Conservation (phyloP, 805 yeast species). For the Lachancea waltii region DNA sequence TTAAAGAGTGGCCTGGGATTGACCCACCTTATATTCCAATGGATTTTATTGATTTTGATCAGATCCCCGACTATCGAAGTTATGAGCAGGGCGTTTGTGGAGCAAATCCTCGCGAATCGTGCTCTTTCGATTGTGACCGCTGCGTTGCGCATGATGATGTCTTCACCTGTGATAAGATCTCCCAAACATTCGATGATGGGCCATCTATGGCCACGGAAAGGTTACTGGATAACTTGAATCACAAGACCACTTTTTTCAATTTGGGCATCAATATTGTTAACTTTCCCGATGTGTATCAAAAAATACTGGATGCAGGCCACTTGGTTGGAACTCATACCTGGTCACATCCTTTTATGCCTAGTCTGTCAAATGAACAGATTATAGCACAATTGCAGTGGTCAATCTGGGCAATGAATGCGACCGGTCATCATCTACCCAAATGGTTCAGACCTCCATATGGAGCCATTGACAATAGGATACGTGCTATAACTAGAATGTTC, state of each 20-base stretch:
- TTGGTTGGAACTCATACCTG: slow-evolving; percentile 85
- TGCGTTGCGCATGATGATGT: slow-evolving; percentile 76
- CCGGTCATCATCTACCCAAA: slow-evolving; percentile 77
- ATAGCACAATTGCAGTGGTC: slow-evolving; percentile 93
- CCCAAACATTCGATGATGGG: slow-evolving; percentile 95
- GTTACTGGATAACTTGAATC: slow-evolving; percentile 47
- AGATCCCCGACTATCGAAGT: slow-evolving; percentile 43
- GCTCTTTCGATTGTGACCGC: slow-evolving; percentile 82
- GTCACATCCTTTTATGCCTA: slow-evolving; percentile 83
- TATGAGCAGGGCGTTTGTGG: slow-evolving; percentile 59
- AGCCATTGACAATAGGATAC: slow-evolving; percentile 80
- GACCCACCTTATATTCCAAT: slow-evolving; percentile 86
- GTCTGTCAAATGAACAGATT: slow-evolving; percentile 68
- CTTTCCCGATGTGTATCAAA: slow-evolving; percentile 64
- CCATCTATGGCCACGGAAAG: slow-evolving; percentile 69
- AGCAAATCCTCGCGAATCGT: slow-evolving; percentile 41
- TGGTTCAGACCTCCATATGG: slow-evolving; percentile 98
- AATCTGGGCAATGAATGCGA: slow-evolving; percentile 96
- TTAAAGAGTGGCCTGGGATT: slow-evolving; percentile 74
- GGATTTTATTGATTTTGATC: slow-evolving; percentile 54
- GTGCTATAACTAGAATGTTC: slow-evolving; percentile 72
- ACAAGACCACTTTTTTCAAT: slow-evolving; percentile 73
- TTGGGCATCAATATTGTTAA: slow-evolving; percentile 75
- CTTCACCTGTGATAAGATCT: slow-evolving; percentile 60
- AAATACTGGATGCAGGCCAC: slow-evolving; percentile 58